These are phyloP conservation scores for Xylaria sp. DNA, from an alignment of 495 filamentous ascomycete genomes.

Conservation along the genomic window DNA sequence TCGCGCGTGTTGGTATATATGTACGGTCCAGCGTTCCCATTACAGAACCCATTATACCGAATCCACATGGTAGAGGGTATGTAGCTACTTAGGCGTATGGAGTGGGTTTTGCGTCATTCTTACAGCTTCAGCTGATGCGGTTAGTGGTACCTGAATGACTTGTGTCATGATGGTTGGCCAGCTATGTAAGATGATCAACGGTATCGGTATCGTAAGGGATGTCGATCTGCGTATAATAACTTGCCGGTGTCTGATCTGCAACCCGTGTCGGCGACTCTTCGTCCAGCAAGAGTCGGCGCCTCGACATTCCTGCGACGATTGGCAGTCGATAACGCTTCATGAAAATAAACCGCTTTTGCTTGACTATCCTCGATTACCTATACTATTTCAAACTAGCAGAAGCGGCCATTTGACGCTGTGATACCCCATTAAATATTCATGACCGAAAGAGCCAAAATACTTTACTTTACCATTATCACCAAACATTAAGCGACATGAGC, in stretches of 20 bases:
- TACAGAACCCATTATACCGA: no score
- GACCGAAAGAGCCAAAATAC: neutral
- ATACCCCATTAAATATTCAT: neutral
- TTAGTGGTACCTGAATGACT: conserved; percentile 3
- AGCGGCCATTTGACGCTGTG: neutral
- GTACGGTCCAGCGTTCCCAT: neutral
- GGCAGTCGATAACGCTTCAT: neutral
- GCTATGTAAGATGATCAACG: neutral
- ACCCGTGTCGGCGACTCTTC: neutral
- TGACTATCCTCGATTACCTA: neutral
- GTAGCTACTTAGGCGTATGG: no score
- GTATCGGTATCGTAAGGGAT: neutral
- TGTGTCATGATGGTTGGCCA: conserved; percentile 3
- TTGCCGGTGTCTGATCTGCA: neutral
- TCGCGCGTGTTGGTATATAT: neutral
- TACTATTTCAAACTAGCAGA: neutral
- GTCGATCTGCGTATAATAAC: neutral
- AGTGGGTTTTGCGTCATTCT: conserved; percentile 2
- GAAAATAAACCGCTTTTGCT: neutral
- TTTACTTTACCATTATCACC: neutral
- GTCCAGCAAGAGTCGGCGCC: neutral
- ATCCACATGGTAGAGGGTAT: neutral
- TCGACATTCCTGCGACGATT: neutral
- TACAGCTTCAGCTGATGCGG: neutral
- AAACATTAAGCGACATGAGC: neutral